Percentiles rank a stretch among this genome's conserved stretches.
Evolutionary conservation across 371 early-diverging fungal genomes (phyloP).

Genomic region (Chytridiales sp.): DNA sequence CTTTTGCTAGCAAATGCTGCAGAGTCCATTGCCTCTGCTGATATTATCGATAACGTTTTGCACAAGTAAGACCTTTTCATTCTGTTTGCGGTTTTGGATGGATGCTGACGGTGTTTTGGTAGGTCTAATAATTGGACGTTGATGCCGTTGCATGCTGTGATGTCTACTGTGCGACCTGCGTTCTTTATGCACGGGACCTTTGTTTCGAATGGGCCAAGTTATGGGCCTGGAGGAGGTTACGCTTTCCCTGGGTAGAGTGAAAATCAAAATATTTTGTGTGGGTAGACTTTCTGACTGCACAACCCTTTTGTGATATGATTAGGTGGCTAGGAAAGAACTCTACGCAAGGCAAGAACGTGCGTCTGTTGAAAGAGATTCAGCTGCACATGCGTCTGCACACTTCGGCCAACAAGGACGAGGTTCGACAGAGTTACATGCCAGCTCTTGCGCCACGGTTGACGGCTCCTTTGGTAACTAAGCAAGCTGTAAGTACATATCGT

Average conservation of each 20-base stretch:
- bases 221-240: conserved; percentile 19
- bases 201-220: neutral
- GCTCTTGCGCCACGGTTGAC: conserved; percentile 66
- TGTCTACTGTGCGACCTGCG: conserved; percentile 88
- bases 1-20: conserved; percentile 74
- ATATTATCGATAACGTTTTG: conserved; percentile 80
- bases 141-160: conserved; percentile 87
- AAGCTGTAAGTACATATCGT: conserved; percentile 46
- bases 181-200: conserved; percentile 63
- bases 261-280: neutral
- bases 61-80: conserved; percentile 58
- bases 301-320: neutral
- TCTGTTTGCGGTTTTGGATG: too few relatives aligned
- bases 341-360: conserved; percentile 68
- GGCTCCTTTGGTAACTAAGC: conserved; percentile 57
- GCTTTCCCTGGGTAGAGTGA: conserved; percentile 25
- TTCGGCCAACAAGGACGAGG: conserved; percentile 81
- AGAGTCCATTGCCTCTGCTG: conserved; percentile 87
- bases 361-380: conserved; percentile 79
- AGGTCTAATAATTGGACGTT: conserved; percentile 85
- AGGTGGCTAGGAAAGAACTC: conserved; percentile 96
- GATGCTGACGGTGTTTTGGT: too few relatives aligned
- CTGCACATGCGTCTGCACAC: conserved; percentile 76
- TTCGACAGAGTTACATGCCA: conserved; percentile 82
- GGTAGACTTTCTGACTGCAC: too few relatives aligned